Base-by-base conservation (phyloP, 805 yeast genomes). In the Candida morakotiae region DNA sequence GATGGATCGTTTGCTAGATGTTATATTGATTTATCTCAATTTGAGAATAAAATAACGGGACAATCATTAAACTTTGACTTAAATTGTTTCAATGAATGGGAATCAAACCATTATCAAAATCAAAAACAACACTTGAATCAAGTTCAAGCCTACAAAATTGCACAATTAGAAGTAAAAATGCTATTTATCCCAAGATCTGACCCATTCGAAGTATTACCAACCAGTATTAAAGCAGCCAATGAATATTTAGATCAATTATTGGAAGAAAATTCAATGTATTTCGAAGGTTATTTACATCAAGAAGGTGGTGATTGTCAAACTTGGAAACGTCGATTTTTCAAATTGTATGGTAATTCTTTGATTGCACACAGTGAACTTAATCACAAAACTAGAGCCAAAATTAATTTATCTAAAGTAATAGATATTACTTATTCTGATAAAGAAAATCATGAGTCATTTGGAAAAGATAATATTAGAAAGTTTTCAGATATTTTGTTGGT, bases 1-100 rank as follows among this genome's bases (percentile, higher is more conserved):
- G 94, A 87, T 56, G 98, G 98, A 2, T 86, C 96, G 25, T 88
- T 86, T 69, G 96, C 87, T 7, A 72, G 91, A 50, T 75, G 84
- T 37, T 79, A 82, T 47, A 67, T 89, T 37, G 73, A 73, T 31
- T 81, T 83, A 49, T 70, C 72, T 17, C 76, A 75, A 39, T 73
- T 74, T 48, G 80, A 80, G 49, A 58, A 69, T 15, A 71, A 69
- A 21, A 66, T 84, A 31, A 74, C 71, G 13, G 83, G 86, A 13
- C 56, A 62, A 33, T 65, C 78, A 0, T 62, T 65, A 39, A 67
- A 65, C 32, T 77, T 77, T 53, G 67, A 70, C 30, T 52, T 87
- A 30, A 76, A 82, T 8, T 73, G 88, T 46, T 78, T 76, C 56
- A 88, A 87, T 52, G 95, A 87, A 55, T 91, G 97, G 97, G 83